Conservation (phyloP, 345 rosid genomes). For the Arabidopsis suecica region DNA sequence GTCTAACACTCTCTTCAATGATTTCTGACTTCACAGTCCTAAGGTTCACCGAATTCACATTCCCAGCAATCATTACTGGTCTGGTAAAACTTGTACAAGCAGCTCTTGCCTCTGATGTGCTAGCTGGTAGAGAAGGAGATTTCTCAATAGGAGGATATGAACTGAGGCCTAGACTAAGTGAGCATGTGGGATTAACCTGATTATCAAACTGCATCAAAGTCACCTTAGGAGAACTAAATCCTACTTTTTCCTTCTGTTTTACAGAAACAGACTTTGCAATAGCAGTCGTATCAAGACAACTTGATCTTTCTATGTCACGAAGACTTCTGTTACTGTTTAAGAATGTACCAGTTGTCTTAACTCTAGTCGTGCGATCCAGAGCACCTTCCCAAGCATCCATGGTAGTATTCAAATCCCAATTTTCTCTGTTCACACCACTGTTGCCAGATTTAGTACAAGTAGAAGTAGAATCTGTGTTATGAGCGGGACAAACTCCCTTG, state of each 20-base stretch:
- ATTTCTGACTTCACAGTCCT: conserved; percentile 67
- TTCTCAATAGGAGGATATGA: conserved; percentile 46
- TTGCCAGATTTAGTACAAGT: conserved; percentile 36
- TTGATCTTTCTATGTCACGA: conserved; percentile 46
- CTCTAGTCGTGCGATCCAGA: conserved; percentile 43
- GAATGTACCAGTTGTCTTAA: conserved; percentile 38
- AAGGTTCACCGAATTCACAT: conserved; percentile 34
- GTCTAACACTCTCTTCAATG: conserved; percentile 51
- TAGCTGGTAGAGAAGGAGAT: conserved; percentile 44
- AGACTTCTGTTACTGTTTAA: conserved; percentile 34
- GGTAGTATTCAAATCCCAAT: conserved; percentile 88
- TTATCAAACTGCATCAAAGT: conserved; percentile 37
- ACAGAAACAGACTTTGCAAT: conserved; percentile 36
- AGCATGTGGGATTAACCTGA: conserved; percentile 42
- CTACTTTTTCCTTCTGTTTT: conserved; percentile 40
- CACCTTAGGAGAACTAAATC: conserved; percentile 27
- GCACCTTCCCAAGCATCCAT: conserved; percentile 85
- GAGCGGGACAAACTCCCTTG: conserved; percentile 48
- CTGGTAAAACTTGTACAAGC: conserved; percentile 29
- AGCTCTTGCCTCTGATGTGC: conserved; percentile 23
- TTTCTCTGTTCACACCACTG: conserved; percentile 56
- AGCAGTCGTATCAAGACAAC: conserved; percentile 28
- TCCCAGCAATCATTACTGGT: conserved; percentile 36
- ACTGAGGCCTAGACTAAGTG: conserved; percentile 64
- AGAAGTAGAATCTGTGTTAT: conserved; percentile 31